phyloP scores from a whole-genome alignment of 2,329 filamentous ascomycete species.

The Colletotrichum acutatum region DNA sequence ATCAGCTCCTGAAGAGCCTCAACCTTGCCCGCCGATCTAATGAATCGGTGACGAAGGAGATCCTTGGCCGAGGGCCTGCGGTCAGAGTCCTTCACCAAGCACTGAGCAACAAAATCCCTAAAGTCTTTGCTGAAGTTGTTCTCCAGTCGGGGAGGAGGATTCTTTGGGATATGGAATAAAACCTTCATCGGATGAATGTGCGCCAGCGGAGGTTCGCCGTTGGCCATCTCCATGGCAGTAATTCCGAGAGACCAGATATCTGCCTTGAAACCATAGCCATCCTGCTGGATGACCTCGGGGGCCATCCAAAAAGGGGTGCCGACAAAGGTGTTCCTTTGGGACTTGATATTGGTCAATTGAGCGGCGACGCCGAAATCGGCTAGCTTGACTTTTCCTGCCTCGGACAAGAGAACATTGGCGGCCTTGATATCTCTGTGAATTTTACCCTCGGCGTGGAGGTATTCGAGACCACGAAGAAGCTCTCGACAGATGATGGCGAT shows the following conservation, averaged over 20 bases:
- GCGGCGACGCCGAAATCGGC: slow-evolving; percentile 98
- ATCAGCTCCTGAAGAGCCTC: slow-evolving; percentile 91
- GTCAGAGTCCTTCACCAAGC: slow-evolving; percentile 92
- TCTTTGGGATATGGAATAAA: slow-evolving; percentile 90
- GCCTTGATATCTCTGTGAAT: slow-evolving; percentile 98
- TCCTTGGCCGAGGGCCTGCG: slow-evolving; percentile 86
- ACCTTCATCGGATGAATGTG: slow-evolving; percentile 94
- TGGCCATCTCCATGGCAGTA: slow-evolving; percentile 88
- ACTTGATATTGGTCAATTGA: slow-evolving; percentile 97
- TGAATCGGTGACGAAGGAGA: slow-evolving; percentile 87
- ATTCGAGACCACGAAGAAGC: slow-evolving; percentile 88
- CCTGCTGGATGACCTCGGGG: slow-evolving; percentile 91
- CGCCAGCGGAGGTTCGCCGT: slow-evolving; percentile 89
- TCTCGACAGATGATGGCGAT: slow-evolving; percentile 96
- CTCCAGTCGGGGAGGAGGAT: slow-evolving; percentile 84
- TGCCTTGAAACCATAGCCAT: slow-evolving; percentile 85
- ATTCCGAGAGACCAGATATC: slow-evolving; percentile 96
- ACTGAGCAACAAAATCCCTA: slow-evolving; percentile 92
- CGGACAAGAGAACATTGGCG: slow-evolving; percentile 93
- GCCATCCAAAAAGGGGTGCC: slow-evolving; percentile 99
- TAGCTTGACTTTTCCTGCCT: slow-evolving; percentile 90
- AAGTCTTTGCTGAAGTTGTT: slow-evolving; percentile 90
- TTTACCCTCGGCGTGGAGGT: slow-evolving; percentile 92
- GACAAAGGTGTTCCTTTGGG: slow-evolving; percentile 96
- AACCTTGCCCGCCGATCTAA: slow-evolving; percentile 86